Base-by-base conservation (phyloP, 2,329 filamentous ascomycete species). In the Leptographium lundbergii region DNA sequence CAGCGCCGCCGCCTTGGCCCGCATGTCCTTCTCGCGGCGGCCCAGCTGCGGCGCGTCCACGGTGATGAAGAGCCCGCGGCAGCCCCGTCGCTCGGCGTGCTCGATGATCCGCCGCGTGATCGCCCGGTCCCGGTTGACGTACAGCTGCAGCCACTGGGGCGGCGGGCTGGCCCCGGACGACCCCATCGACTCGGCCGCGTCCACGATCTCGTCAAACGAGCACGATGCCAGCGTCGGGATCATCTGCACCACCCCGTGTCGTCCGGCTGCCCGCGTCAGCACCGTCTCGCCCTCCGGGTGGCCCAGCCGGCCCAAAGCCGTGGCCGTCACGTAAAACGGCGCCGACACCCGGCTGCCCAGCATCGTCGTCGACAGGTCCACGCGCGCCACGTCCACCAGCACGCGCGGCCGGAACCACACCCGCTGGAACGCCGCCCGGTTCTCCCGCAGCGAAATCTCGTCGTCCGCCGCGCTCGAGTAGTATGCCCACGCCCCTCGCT, bases 11-110 rank as follows among this genome's bases (percentile, higher is more conserved):
- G 95, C 95, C 73, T 97, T 97, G 64, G 81, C 83, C 47, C 94
- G 88, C 94, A 97, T 97, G 71, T 97, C 94, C 77, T 97, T 99
- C 73, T 99, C 94, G 65, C 94, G 81, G 47, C 94, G 85, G 50
- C 94, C 94, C 25, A 99, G 85, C 73, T 97, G 92, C 6, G 94
- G 94, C 57, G 94, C 94, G 71, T 99, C 94, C 58, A 99, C 94
- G 2, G 94, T 99, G 75, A 99, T 96, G 78, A 99, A 99, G 22
- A 99, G 84, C 11, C 87, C 94, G 74, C 89, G 94, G 79, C 94
- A 97, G 32, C 94, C 94, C 59, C 94, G 86, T 68, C 77, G 77
- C 75, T 99, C 94, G 61, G 94, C 94, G 73, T 97, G 90, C 74
- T 92, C 73, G 55, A 99, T 88, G 66, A 99, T 97, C 63, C 83